Evolutionary conservation across 23 red algal genomes (phyloP), one percentile per base, ranked within the genome.

Genomic region (Chondrus crispus): DNA sequence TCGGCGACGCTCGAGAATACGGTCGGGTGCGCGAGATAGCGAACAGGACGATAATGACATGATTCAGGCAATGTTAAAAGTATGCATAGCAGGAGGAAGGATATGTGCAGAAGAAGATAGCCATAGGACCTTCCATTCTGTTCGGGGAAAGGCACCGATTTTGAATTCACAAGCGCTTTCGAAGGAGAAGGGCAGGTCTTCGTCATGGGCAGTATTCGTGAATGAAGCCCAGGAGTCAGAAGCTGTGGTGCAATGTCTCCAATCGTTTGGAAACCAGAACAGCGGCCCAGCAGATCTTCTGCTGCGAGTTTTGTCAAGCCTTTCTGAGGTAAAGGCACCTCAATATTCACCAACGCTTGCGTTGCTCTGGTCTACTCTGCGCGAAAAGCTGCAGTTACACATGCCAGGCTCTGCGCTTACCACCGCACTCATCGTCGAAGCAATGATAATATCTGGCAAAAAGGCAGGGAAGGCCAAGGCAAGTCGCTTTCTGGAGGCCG

Each of bases 261-360:
- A 18, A 26, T 48, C 54, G 29, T 80, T 90, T 51, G 64, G 37
- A 29, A 40, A 46, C 16, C 38, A 72, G 11, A 92, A 92, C 79
- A 77, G 89, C 43, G 89, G 89, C 33, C 89, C 89, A 73, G 55
- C 66, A 46, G 89, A 92, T 72, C 60, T 92, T 36, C 48, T 92
- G 66, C n/a, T 92, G 79, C 52, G 89, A 92, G 60, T 62, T 3
- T 62, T 92, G 41, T 32, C 43, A 35, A 74, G 68, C 18, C 46
- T 92, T 5, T 70, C 66, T 54, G 46, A 84, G 62, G 38, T 92
- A 12, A 60, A 92, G 32, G 62, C 75, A 6, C 48, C 77, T 41
- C 89, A 92, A 63, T 92, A 92, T 51, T 84, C 66, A 58, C 74
- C 89, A 19, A 71, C 89, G 20, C 55, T 92, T 71, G 89, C 89